Evolutionary conservation across 148 eudicot genomes (phyloP).

Genomic region (Rhododendron williamsianum): DNA sequence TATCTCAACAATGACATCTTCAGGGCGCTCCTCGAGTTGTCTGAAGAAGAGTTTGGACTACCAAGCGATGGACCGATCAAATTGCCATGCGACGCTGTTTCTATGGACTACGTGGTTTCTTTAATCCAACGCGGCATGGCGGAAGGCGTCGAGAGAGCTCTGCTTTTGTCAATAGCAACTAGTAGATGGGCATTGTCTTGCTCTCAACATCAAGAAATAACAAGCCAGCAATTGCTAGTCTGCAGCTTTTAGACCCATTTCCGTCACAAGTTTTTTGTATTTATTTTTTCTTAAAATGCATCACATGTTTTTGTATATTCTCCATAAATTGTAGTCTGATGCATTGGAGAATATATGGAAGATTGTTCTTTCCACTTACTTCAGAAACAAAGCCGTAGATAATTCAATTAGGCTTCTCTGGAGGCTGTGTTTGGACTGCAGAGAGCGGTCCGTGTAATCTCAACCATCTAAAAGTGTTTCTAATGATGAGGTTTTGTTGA

Average conservation of each 20-base stretch:
- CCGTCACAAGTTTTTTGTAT: not conserved
- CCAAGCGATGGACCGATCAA: constrained; percentile 31
- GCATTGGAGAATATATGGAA: not conserved
- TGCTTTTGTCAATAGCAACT: constrained; percentile 14
- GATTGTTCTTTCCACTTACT: not conserved
- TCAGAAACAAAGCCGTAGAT: not conserved
- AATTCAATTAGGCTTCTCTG: not conserved
- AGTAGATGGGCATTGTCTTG: not conserved
- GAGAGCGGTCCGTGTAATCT: too few species aligned
- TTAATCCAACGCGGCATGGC: constrained; percentile 12
- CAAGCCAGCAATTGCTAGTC: not conserved
- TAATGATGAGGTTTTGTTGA: too few species aligned
- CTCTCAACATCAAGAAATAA: not conserved
- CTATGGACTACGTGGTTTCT: constrained; percentile 27
- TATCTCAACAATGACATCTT: constrained; percentile 24
- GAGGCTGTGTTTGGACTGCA: too few species aligned
- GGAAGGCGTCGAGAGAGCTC: constrained; percentile 13
- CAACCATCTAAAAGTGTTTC: too few species aligned
- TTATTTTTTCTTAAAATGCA: not conserved
- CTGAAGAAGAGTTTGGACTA: constrained; percentile 45
- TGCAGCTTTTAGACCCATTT: not conserved
- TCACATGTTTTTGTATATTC: not conserved
- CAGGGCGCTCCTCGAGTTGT: constrained; percentile 26
- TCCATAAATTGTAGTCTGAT: not conserved
- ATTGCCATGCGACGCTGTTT: constrained; percentile 31